A percentile compares a stretch with the other conserved stretches of the same genome.
phyloP scores from a whole-genome alignment of 129 eudicot species.

The Chrysanthemum lavandulifolium region DNA sequence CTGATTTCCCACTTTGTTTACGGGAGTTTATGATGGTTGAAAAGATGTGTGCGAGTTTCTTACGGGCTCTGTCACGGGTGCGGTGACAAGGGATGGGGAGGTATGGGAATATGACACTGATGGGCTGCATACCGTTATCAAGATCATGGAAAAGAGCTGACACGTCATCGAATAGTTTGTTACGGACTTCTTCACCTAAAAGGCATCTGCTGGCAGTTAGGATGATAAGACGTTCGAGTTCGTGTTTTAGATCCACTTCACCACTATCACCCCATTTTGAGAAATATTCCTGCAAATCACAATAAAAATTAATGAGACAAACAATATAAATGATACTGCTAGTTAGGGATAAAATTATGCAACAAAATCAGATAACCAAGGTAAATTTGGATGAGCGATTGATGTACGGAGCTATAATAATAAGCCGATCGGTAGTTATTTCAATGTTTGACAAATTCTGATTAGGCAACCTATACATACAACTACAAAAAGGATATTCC shows the following conservation, averaged over 20 bases:
- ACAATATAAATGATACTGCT: background rate
- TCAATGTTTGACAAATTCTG: background rate
- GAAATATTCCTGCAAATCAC: conserved; percentile 65
- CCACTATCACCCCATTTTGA: conserved; percentile 97
- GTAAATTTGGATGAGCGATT: too few relatives aligned
- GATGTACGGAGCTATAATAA: too few relatives aligned
- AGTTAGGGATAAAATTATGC: background rate
- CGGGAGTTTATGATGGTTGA: conserved; percentile 68
- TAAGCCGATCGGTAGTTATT: background rate
- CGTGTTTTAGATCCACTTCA: conserved; percentile 85
- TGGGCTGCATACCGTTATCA: conserved; percentile 94
- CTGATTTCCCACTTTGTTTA: conserved; percentile 58
- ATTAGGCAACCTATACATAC: background rate
- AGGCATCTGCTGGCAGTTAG: conserved; percentile 94
- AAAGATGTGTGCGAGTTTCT: conserved; percentile 69
- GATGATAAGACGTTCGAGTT: conserved; percentile 81
- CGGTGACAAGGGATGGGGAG: conserved; percentile 94
- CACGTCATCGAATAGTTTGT: conserved; percentile 87
- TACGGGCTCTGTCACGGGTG: conserved; percentile 84
- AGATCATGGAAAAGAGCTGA: conserved; percentile 94
- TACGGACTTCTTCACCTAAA: conserved; percentile 87
- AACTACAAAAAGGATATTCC: too few relatives aligned
- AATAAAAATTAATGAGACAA: conserved; percentile 10
- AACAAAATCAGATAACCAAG: background rate
- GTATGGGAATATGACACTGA: conserved; percentile 92